phyloP scores from a whole-genome alignment of 257 asterid species.

The Solanum dulcamara region DNA sequence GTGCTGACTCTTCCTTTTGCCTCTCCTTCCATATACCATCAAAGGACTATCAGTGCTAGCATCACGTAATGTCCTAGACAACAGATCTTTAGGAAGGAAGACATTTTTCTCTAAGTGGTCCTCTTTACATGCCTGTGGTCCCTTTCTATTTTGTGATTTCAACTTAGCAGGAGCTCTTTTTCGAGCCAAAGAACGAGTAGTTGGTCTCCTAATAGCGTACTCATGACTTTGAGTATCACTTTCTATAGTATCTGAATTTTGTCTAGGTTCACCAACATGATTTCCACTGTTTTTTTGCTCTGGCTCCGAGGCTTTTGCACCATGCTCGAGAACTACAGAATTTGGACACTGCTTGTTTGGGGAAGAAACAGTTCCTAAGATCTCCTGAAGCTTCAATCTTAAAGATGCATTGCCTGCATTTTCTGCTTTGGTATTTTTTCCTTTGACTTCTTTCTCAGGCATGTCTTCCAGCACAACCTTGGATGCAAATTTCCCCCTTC shows the following conservation, averaged over 20 bases:
- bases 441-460: constrained; percentile 21
- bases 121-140: constrained; percentile 22
- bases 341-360: constrained; percentile 26
- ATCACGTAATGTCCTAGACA: constrained; percentile 24
- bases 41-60: constrained; percentile 27
- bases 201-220: constrained; percentile 28
- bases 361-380: constrained; percentile 56
- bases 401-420: constrained; percentile 44
- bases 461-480: constrained; percentile 23
- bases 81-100: constrained; percentile 24
- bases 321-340: constrained; percentile 11
- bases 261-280: constrained; percentile 29
- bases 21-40: constrained; percentile 27
- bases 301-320: constrained; percentile 16
- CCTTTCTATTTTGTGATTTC: constrained; percentile 14
- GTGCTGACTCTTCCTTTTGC: constrained; percentile 21
- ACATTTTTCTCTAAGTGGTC: constrained; percentile 21
- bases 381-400: constrained; percentile 68
- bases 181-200: constrained; percentile 36
- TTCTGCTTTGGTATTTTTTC: constrained; percentile 25
- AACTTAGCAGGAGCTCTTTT: constrained; percentile 33
- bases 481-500: constrained; percentile 16
- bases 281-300: constrained; percentile 15
- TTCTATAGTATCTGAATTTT: constrained; percentile 70
- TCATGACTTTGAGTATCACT: constrained; percentile 48